phyloP scores from a whole-genome alignment of 306 rosid species.

The Acacia confusa region DNA sequence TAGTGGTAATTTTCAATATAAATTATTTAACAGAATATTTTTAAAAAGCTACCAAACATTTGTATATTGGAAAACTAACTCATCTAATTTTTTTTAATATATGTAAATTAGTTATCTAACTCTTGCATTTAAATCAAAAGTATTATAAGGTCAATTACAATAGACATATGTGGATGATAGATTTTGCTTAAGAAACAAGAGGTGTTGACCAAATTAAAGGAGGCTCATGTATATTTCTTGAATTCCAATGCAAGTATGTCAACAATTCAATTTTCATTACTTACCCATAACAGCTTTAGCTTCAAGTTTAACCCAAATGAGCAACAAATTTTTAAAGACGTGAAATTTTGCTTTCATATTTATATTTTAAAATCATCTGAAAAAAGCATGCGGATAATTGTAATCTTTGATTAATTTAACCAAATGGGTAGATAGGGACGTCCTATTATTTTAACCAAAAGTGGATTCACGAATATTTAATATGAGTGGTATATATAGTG shows the following conservation, averaged over 20 bases:
- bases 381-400: background rate
- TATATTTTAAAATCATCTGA: background rate
- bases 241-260: conserved; percentile 67
- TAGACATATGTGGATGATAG: conserved; percentile 10
- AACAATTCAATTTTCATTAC: conserved; percentile 12
- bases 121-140: background rate
- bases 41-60: too few species aligned
- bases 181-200: conserved; percentile 58
- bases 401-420: background rate
- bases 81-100: too few species aligned
- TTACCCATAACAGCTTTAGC: conserved; percentile 34
- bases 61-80: too few species aligned
- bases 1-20: too few species aligned
- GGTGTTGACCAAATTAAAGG: conserved; percentile 18
- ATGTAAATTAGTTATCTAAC: too few species aligned
- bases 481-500: too few species aligned
- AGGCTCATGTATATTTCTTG: conserved; percentile 53
- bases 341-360: background rate
- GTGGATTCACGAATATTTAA: background rate
- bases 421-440: background rate
- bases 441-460: background rate
- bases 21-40: too few species aligned
- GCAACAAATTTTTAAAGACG: conserved; percentile 18
- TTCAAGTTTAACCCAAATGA: conserved; percentile 42
- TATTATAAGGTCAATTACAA: background rate